Percentiles rank a stretch among this genome's conserved stretches.
These are phyloP conservation scores for Globisporangium irregulare DNA, from an alignment of 352 stramenopile species.

Conservation along the genomic window DNA sequence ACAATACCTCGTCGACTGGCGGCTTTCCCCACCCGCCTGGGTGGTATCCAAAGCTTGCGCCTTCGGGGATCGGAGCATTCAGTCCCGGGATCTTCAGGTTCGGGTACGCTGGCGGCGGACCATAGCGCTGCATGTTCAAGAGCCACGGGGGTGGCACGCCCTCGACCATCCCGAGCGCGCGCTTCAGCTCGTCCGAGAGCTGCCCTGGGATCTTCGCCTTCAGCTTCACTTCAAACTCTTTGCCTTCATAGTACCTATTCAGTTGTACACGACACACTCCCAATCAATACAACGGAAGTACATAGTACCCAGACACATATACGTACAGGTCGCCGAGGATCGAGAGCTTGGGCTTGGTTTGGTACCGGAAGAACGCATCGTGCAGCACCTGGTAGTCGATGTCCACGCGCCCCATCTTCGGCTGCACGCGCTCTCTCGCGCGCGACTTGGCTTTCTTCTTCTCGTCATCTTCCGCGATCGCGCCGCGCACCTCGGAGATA, in stretches of 20 bases:
- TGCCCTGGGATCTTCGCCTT: constrained; percentile 89
- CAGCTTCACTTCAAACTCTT: constrained; percentile 93
- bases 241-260: constrained; percentile 96
- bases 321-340: constrained; percentile 76
- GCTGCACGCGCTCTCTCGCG: constrained; percentile 90
- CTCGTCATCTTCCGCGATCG: constrained; percentile 81
- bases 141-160: constrained; percentile 95
- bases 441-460: constrained; percentile 92
- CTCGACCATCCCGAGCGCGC: constrained; percentile 94
- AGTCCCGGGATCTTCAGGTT: constrained; percentile 96
- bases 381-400: constrained; percentile 98
- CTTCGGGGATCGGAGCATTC: constrained; percentile 94
- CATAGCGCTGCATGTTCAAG: constrained; percentile 98
- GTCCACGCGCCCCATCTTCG: constrained; percentile 96
- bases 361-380: constrained; percentile 98
- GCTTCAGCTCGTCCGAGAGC: constrained; percentile 83
- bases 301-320: not conserved
- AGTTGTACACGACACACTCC: not conserved
- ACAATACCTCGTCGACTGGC: constrained; percentile 87
- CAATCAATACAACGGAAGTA: constrained; percentile 27
- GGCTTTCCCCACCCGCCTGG: constrained; percentile 97
- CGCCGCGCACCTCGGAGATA: constrained; percentile 78
- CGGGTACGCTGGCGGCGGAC: constrained; percentile 95
- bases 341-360: constrained; percentile 95
- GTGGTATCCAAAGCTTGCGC: constrained; percentile 96